Conservation (phyloP, 805 yeast genomes). For the Groenewaldozyma salmanticensis region DNA sequence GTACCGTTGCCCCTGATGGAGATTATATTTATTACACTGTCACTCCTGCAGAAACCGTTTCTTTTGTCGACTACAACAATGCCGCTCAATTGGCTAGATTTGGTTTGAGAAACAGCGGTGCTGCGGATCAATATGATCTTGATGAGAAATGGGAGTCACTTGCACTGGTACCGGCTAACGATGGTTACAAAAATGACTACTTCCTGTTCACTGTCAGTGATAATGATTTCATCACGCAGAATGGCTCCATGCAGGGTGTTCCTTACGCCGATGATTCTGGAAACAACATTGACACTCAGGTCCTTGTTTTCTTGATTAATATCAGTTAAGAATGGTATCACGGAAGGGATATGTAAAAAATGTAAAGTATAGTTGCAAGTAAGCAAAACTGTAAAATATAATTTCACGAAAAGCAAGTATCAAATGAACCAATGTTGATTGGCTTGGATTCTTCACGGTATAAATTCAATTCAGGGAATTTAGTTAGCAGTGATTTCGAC, state of each 20-base stretch:
- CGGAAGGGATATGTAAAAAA: too few relatives aligned
- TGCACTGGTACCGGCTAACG: constrained; percentile 10
- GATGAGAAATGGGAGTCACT: constrained; percentile 14
- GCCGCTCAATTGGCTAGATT: constrained; percentile 8
- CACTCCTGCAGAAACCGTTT: constrained; percentile 6
- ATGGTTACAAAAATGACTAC: constrained; percentile 9
- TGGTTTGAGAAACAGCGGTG: constrained; percentile 12
- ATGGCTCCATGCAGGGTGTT: constrained; percentile 9
- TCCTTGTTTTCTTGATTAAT: constrained; percentile 14
- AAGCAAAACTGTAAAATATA: too few relatives aligned
- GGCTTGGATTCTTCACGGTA: too few relatives aligned
- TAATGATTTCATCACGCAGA: constrained; percentile 14
- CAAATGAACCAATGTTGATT: too few relatives aligned
- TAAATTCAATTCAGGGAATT: too few relatives aligned
- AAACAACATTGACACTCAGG: constrained; percentile 10
- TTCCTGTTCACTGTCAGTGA: constrained; percentile 13
- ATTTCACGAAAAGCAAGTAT: too few relatives aligned
- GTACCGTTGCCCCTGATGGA: constrained; percentile 14
- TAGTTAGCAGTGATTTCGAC: too few relatives aligned
- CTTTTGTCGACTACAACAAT: constrained; percentile 10
- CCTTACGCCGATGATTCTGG: constrained; percentile 10
- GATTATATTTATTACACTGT: constrained; percentile 6
- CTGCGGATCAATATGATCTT: constrained; percentile 9
- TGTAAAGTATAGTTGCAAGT: too few relatives aligned
- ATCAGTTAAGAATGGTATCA: too few relatives aligned